phyloP scores from a whole-genome alignment of 345 rosid genomes.

The Capsella bursapastoris region DNA sequence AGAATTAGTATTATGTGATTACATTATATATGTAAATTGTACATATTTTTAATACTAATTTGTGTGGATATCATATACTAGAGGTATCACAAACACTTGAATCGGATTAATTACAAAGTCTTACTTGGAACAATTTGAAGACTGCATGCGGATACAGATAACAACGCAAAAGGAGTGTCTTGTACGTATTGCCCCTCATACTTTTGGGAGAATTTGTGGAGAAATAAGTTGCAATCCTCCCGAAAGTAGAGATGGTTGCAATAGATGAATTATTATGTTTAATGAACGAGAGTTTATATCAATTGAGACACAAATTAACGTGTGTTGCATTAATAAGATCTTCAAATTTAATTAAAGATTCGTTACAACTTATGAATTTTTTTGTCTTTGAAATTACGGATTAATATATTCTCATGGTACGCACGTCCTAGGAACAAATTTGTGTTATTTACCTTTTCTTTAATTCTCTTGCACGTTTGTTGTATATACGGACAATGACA shows the following conservation, averaged over 20 bases:
- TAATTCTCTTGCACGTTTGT: not conserved
- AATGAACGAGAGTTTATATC: not conserved
- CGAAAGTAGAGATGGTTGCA: no score
- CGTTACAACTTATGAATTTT: not conserved
- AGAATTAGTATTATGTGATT: no score
- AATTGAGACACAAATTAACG: conserved; percentile 4
- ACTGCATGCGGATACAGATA: not conserved
- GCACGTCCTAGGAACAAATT: conserved; percentile 37
- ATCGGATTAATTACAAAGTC: conserved; percentile 2
- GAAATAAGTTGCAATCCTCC: conserved; percentile 10
- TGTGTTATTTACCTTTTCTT: not conserved
- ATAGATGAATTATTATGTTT: no score
- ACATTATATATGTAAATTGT: no score
- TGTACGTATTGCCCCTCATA: conserved; percentile 21
- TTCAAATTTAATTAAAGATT: conserved; percentile 8
- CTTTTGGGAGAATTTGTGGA: conserved; percentile 24
- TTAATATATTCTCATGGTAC: conserved; percentile 20
- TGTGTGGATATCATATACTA: no score
- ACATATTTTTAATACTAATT: no score
- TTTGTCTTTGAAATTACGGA: not conserved
- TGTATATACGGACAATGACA: not conserved
- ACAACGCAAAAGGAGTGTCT: conserved; percentile 21
- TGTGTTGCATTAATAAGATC: conserved; percentile 25
- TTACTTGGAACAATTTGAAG: conserved; percentile 12
- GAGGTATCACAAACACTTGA: no score